Conservation (phyloP, 73 alveolate species). For the Tetrahymena elliotti region DNA sequence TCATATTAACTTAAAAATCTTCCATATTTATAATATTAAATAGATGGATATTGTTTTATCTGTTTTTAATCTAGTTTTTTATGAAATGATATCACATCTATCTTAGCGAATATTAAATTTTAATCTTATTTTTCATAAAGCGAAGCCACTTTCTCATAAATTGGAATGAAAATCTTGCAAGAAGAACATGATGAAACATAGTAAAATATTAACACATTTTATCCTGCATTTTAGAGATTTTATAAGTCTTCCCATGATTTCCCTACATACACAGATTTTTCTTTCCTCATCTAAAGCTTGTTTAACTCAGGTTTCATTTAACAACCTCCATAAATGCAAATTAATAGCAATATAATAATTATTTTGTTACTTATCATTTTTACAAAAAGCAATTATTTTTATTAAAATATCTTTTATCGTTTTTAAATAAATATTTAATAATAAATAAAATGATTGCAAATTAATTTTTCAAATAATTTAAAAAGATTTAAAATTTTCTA, state of each 20-base stretch:
- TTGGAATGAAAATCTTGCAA: not conserved
- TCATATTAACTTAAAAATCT: not conserved
- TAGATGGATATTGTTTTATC: not conserved
- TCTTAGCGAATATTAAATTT: not conserved
- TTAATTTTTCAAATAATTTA: too few relatives aligned
- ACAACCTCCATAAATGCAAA: not conserved
- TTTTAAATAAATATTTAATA: too few relatives aligned
- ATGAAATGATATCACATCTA: not conserved
- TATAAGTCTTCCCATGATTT: not conserved
- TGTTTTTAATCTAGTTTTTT: not conserved
- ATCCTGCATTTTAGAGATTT: not conserved
- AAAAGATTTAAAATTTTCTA: too few relatives aligned
- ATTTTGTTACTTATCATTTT: too few relatives aligned
- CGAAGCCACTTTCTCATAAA: not conserved
- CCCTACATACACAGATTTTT: not conserved
- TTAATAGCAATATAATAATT: not conserved
- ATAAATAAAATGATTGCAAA: too few relatives aligned
- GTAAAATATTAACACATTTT: not conserved
- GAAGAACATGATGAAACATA: not conserved
- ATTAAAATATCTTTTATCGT: not conserved
- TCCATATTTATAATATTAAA: not conserved
- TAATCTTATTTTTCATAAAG: not conserved
- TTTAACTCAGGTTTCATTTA: not conserved
- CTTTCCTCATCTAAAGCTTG: not conserved
- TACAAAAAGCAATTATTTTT: too few relatives aligned